Evolutionary conservation across 495 filamentous ascomycete species (phyloP).

Genomic region (Podospora conica): DNA sequence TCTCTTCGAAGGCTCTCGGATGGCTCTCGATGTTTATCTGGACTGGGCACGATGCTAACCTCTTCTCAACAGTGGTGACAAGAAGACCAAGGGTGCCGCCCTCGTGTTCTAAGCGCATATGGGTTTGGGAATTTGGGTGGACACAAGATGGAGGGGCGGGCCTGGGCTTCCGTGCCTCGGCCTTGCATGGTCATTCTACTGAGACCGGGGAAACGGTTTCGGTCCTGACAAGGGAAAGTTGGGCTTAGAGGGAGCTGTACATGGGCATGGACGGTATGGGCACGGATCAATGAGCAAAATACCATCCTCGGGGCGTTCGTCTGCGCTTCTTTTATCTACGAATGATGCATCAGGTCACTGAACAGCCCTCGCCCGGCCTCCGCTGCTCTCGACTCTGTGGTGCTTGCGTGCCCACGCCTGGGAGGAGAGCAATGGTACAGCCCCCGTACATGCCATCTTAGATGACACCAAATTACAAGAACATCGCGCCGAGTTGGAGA

Average conservation of each 20-base stretch:
- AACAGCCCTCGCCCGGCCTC: constrained; percentile 1
- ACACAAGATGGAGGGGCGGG: constrained; percentile 20
- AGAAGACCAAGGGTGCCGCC: constrained; percentile 99
- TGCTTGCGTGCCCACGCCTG: background rate
- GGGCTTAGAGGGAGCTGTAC: constrained; percentile 31
- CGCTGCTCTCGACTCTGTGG: background rate
- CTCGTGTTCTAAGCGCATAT: constrained; percentile 78
- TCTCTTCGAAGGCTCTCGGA: background rate
- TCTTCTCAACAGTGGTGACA: constrained; percentile 76
- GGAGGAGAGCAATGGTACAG: background rate
- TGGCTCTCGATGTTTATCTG: background rate
- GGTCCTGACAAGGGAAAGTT: constrained; percentile 27
- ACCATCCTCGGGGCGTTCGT: constrained; percentile 35
- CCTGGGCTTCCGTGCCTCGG: constrained; percentile 27
- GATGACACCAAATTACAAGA: background rate
- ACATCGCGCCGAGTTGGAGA: background rate
- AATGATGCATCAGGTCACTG: constrained; percentile 24
- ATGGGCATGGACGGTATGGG: constrained; percentile 33
- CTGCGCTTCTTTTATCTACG: constrained; percentile 29
- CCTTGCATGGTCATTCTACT: constrained; percentile 26
- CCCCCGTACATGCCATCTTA: background rate
- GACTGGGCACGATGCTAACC: constrained; percentile 22
- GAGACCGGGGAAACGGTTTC: constrained; percentile 24
- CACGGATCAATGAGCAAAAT: constrained; percentile 32
- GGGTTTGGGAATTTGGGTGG: constrained; percentile 19